Evolutionary conservation across 2,329 filamentous ascomycete species (phyloP).

Genomic region (Eutypa lata): DNA sequence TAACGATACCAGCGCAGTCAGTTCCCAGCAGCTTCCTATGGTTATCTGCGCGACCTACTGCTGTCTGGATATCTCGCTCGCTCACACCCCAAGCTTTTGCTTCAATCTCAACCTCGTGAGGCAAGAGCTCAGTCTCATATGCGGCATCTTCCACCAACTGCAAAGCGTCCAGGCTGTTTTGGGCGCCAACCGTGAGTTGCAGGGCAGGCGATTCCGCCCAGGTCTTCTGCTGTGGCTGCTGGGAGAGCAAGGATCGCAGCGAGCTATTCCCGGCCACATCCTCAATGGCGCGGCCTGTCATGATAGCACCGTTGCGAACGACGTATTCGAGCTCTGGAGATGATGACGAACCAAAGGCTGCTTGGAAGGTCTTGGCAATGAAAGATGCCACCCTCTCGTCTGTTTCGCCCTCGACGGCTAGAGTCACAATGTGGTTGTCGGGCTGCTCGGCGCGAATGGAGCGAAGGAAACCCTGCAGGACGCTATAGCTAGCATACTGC

Average conservation of each 20-base stretch:
- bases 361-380: slow-evolving; percentile 12
- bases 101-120: slow-evolving; percentile 18
- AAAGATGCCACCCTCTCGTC: slow-evolving; percentile 5
- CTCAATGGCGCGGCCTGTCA: slow-evolving; percentile 8
- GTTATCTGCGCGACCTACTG: slow-evolving; percentile 11
- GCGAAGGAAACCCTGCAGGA: slow-evolving; percentile 24
- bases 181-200: slow-evolving; percentile 11
- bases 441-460: slow-evolving; percentile 22
- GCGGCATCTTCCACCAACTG: slow-evolving; percentile 18
- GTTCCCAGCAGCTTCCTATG: slow-evolving; percentile 7
- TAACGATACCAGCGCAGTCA: slow-evolving; percentile 30
- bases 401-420: slow-evolving; percentile 14
- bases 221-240: slow-evolving; percentile 6
- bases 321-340: slow-evolving; percentile 15
- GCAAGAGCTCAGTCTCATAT: slow-evolving; percentile 5
- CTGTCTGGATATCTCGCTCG: slow-evolving; percentile 12
- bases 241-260: slow-evolving; percentile 8
- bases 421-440: slow-evolving; percentile 19
- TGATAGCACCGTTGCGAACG: slow-evolving; percentile 8
- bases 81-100: slow-evolving; percentile 14
- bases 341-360: slow-evolving; percentile 7
- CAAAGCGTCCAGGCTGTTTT: slow-evolving; percentile 19
- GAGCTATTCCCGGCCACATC: slow-evolving; percentile 5
- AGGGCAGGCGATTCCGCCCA: slow-evolving; percentile 15
- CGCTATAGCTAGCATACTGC: slow-evolving; percentile 14